Percentiles rank a stretch among this genome's conserved stretches.
These are phyloP conservation scores for Plasmodium cynomolgi DNA, from an alignment of 169 alveolate genomes.

Conservation along the genomic window DNA sequence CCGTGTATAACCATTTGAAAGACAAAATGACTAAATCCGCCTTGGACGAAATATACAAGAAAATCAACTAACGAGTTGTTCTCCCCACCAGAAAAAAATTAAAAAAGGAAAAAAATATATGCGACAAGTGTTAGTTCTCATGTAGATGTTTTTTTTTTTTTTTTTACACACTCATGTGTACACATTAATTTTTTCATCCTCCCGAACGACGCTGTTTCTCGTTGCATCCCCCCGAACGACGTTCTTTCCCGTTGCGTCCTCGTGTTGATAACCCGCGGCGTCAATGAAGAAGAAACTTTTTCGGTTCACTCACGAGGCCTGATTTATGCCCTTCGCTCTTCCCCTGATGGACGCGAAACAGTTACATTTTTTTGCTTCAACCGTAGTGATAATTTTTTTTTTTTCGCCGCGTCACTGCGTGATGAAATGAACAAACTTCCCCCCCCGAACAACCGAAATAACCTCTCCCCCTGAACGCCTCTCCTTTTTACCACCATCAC, in stretches of 20 bases:
- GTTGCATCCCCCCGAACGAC: neutral
- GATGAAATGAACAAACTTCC: neutral
- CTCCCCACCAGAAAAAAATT: neutral
- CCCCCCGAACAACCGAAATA: neutral
- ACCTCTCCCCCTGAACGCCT: neutral
- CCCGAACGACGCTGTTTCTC: neutral
- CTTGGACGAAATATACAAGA: constrained; percentile 52
- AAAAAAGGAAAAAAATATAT: constrained; percentile 16
- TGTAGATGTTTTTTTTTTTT: constrained; percentile 1
- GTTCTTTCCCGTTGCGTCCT: neutral
- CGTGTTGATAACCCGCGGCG: neutral
- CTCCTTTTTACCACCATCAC: neutral
- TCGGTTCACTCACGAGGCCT: neutral
- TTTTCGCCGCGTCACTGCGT: neutral
- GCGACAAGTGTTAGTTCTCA: neutral
- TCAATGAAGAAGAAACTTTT: neutral
- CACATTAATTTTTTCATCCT: neutral
- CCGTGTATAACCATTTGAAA: constrained; percentile 46
- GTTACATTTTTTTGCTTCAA: neutral
- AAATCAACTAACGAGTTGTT: neutral
- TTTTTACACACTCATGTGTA: neutral
- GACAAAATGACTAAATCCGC: constrained; percentile 35
- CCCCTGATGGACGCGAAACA: neutral
- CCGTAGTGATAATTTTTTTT: neutral
- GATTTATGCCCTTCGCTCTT: neutral